Evolutionary conservation across 2,329 filamentous ascomycete genomes (phyloP).

Genomic region (Ustulina deusta): DNA sequence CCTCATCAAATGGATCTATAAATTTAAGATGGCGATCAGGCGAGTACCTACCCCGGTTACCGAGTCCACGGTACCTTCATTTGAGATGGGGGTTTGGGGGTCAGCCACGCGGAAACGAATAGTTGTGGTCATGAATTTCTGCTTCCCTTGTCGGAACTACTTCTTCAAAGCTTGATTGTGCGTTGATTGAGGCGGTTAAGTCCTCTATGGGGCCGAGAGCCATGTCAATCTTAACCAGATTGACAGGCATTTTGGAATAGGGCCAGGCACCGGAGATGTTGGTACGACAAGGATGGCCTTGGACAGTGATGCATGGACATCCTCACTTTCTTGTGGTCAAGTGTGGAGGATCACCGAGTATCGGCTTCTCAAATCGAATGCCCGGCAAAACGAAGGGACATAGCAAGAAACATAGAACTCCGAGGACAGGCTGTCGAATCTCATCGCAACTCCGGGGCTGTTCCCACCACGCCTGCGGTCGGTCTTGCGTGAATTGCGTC

Average conservation of each 20-base stretch:
- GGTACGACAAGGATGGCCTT: conserved; percentile 23
- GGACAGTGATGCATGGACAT: not conserved
- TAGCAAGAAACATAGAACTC: conserved; percentile 13
- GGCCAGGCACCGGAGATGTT: conserved; percentile 22
- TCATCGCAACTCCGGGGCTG: conserved; percentile 19
- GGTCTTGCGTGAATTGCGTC: conserved; percentile 1
- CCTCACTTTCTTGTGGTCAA: not conserved
- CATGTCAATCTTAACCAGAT: not conserved
- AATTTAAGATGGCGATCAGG: conserved; percentile 31
- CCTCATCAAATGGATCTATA: conserved; percentile 17
- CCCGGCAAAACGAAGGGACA: not conserved
- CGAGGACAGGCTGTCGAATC: conserved; percentile 9
- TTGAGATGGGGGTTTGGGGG: conserved; percentile 28
- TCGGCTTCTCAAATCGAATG: not conserved
- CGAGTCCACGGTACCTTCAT: conserved; percentile 35
- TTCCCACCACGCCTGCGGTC: conserved; percentile 23
- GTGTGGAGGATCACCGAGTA: conserved; percentile 2
- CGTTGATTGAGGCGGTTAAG: conserved; percentile 10
- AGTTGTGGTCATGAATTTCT: not conserved
- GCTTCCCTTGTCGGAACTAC: conserved; percentile 8
- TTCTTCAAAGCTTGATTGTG: conserved; percentile 3
- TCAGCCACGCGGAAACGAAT: conserved; percentile 11
- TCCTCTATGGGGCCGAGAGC: conserved; percentile 1
- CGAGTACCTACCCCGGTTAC: conserved; percentile 29
- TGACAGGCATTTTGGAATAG: not conserved